A percentile compares a stretch with the other conserved stretches of the same genome.
Evolutionary conservation across 164 flowering plant genomes (phyloP).

Genomic region (Nelumbo lutea): DNA sequence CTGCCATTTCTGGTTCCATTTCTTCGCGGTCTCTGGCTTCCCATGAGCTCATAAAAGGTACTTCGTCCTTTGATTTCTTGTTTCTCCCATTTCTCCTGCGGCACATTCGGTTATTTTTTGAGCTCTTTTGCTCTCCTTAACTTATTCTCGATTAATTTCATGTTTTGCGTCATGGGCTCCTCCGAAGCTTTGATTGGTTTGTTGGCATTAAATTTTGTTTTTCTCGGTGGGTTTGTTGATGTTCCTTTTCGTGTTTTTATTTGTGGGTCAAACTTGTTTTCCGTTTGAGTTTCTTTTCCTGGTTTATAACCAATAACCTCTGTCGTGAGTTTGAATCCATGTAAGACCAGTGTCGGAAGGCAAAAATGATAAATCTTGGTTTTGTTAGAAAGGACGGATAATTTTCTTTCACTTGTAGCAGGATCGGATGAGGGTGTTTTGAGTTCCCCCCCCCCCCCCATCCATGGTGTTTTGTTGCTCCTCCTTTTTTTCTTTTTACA

Average conservation of each 20-base stretch:
- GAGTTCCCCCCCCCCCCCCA: too few relatives aligned
- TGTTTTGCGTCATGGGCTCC: background rate
- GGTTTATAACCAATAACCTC: too few relatives aligned
- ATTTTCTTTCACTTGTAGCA: too few relatives aligned
- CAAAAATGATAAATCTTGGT: too few relatives aligned
- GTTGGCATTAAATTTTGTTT: background rate
- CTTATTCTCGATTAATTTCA: background rate
- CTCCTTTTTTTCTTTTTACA: too few relatives aligned
- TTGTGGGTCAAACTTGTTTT: too few relatives aligned
- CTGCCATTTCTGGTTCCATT: slow-evolving; percentile 29
- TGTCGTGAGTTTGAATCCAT: too few relatives aligned
- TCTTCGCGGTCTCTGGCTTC: slow-evolving; percentile 25
- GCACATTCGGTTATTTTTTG: background rate
- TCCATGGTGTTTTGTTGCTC: too few relatives aligned
- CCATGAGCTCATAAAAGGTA: slow-evolving; percentile 33
- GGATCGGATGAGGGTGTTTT: too few relatives aligned
- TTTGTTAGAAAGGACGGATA: too few relatives aligned
- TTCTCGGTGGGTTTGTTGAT: background rate
- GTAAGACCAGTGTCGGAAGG: too few relatives aligned
- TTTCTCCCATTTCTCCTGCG: background rate
- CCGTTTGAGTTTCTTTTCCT: too few relatives aligned
- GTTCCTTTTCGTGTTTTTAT: background rate
- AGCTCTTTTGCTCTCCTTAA: background rate
- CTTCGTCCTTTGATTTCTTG: background rate
- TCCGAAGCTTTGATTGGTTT: background rate